These are phyloP conservation scores for Acanthamoeba rhysodes DNA, from an alignment of 208 protist species.

Conservation along the genomic window DNA sequence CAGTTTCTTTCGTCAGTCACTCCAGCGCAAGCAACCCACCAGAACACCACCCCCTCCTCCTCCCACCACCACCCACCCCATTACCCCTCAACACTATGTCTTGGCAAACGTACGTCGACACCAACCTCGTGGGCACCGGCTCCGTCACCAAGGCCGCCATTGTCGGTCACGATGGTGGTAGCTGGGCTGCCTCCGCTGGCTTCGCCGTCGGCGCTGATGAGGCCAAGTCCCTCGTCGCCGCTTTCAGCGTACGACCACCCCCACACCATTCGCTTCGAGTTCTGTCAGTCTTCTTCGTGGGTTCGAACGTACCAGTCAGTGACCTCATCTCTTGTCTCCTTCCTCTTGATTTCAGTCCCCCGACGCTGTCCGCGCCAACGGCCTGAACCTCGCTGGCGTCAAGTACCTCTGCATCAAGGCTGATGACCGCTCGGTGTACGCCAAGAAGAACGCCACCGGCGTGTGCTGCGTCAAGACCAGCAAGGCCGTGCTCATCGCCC, in stretches of 20 bases:
- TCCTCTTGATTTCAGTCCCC: slow-evolving; percentile 47
- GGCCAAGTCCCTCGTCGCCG: slow-evolving; percentile 72
- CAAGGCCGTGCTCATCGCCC: slow-evolving; percentile 85
- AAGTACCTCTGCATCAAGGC: slow-evolving; percentile 89
- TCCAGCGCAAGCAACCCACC: neutral
- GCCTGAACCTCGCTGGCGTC: slow-evolving; percentile 82
- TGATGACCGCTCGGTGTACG: slow-evolving; percentile 86
- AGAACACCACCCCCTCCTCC: neutral
- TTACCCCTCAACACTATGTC: slow-evolving; percentile 80
- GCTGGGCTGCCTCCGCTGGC: slow-evolving; percentile 87
- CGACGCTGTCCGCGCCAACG: slow-evolving; percentile 74
- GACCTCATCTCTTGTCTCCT: neutral
- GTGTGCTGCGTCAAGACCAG: slow-evolving; percentile 86
- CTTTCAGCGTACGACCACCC: slow-evolving; percentile 59
- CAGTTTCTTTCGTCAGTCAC: neutral
- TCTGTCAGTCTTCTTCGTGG: neutral
- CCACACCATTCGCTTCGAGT: neutral
- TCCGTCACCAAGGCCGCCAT: slow-evolving; percentile 85
- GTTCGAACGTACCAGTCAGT: too few relatives aligned
- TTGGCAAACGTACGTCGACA: slow-evolving; percentile 91
- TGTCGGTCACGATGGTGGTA: slow-evolving; percentile 86
- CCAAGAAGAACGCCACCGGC: slow-evolving; percentile 86
- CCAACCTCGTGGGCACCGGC: slow-evolving; percentile 89
- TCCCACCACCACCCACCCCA: neutral
- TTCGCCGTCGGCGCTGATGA: slow-evolving; percentile 82